These are phyloP conservation scores for Heimioporus sp. DNA, from an alignment of 768 basidiomycete species.

Conservation along the genomic window DNA sequence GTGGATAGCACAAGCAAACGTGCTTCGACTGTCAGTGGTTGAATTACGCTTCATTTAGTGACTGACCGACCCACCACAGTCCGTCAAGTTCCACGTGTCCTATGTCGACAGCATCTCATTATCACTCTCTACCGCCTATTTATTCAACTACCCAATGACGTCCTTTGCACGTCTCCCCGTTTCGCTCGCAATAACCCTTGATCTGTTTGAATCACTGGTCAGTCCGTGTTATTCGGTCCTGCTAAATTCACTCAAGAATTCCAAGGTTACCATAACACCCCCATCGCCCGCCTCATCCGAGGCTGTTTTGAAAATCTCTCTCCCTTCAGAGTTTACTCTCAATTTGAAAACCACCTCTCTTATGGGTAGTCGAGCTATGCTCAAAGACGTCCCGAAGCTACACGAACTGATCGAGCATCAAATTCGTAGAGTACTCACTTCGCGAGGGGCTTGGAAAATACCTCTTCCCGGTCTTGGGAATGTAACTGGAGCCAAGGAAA, in stretches of 20 bases:
- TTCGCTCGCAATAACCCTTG: constrained; percentile 75
- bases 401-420: constrained; percentile 92
- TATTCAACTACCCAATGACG: constrained; percentile 81
- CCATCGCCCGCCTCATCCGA: constrained; percentile 52
- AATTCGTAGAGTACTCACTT: constrained; percentile 62
- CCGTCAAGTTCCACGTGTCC: constrained; percentile 78
- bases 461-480: constrained; percentile 61
- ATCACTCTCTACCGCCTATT: constrained; percentile 77
- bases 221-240: constrained; percentile 22
- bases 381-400: constrained; percentile 95
- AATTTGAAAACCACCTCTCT: constrained; percentile 86
- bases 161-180: constrained; percentile 84
- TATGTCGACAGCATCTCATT: constrained; percentile 85
- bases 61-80: constrained; percentile 43
- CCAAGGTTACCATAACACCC: constrained; percentile 60
- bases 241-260: constrained; percentile 1
- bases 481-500: constrained; percentile 22
- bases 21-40: constrained; percentile 31
- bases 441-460: constrained; percentile 64
- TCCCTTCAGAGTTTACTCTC: constrained; percentile 85
- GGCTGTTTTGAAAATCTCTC: constrained; percentile 65
- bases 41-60: neutral
- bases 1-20: constrained; percentile 11
- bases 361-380: constrained; percentile 94
- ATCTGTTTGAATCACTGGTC: constrained; percentile 68